Conservation (phyloP, 2,329 filamentous ascomycete species). For the Fusarium equiseti region DNA sequence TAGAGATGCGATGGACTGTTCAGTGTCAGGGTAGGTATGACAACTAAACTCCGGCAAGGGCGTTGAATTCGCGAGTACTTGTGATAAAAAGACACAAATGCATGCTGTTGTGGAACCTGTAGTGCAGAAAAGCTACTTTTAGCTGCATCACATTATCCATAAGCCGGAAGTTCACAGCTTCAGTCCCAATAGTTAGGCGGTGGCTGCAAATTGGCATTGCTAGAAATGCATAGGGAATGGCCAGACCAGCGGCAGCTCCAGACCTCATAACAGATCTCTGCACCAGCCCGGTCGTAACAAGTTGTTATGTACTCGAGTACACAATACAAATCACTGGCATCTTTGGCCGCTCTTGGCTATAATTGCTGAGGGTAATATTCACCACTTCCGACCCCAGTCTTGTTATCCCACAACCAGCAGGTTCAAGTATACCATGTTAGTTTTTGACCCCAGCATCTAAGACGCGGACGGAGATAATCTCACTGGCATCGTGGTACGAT, state of each 20-base stretch:
- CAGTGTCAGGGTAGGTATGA: conserved; percentile 8
- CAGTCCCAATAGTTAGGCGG: not conserved
- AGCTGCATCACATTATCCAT: conserved; percentile 17
- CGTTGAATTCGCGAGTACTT: not conserved
- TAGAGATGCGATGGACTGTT: conserved; percentile 16
- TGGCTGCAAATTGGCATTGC: not conserved
- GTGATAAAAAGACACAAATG: conserved; percentile 11
- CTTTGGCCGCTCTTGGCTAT: conserved; percentile 4
- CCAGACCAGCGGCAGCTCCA: conserved; percentile 9
- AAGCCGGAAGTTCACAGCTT: not conserved
- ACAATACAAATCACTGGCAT: not conserved
- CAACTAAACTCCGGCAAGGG: conserved; percentile 20
- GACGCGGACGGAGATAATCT: conserved; percentile 1
- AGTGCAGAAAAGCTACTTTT: conserved; percentile 23
- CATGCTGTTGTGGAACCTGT: conserved; percentile 20
- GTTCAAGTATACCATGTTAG: not conserved
- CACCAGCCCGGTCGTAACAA: not conserved
- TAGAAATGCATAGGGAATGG: not conserved
- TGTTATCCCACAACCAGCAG: not conserved
- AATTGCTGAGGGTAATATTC: conserved; percentile 6
- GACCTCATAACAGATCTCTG: not conserved
- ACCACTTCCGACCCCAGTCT: conserved; percentile 9
- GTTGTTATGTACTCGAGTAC: not conserved
- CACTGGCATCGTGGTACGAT: not conserved
- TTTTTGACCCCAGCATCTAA: not conserved